Base-by-base conservation (phyloP, 1,284 basidiomycete species). In the Malassezia obtusa region DNA sequence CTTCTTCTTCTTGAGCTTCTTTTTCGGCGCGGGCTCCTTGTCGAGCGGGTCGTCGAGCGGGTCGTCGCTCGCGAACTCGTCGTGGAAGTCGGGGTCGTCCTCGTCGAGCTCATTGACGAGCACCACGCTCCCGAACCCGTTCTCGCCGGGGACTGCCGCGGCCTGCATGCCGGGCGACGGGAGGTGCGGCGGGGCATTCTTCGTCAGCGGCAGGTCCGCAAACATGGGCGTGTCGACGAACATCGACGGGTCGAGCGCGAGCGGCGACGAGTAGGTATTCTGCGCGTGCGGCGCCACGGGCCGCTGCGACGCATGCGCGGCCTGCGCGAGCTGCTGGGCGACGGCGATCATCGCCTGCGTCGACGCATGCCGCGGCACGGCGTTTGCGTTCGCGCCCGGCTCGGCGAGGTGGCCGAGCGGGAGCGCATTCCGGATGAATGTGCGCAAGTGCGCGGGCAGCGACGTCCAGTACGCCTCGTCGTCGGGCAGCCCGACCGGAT, bases 391-490 rank as follows among this genome's bases (percentile, higher is more conserved):
- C 61, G 65, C 65, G 33, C 64, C 67, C 36, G 65, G 66, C 12
- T 60, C 61, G 28, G 57, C 58, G 37, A 72, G 63, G 36, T 71
- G 69, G 26, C 68, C 69, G 21, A 73, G 60, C 1, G 80, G 80
- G 3, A 81, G 75, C 14, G 80, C 80, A 51, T 80, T 79, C 49
- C 79, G 74, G 41, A 81, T 80, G 62, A 81, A 81, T 38, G 79
- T 78, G 40, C 80, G 73, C 17, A 81, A 71, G 65, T 81, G 79
- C 10, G 78, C 74, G 0, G 80, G 80, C 2, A 81, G 68, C 12
- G 78, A 79, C 4, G 79, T 78, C 80, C 80, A 81, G 68, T 81
- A 81, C 6, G 79, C 77, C 58, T 81, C 80, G 57, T 80, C 80
- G 50, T 78, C 76, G 24, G 64, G 66, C 22, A 71, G 64, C 11